phyloP scores from a whole-genome alignment of 1,284 basidiomycete species.

The Athelia sp. region DNA sequence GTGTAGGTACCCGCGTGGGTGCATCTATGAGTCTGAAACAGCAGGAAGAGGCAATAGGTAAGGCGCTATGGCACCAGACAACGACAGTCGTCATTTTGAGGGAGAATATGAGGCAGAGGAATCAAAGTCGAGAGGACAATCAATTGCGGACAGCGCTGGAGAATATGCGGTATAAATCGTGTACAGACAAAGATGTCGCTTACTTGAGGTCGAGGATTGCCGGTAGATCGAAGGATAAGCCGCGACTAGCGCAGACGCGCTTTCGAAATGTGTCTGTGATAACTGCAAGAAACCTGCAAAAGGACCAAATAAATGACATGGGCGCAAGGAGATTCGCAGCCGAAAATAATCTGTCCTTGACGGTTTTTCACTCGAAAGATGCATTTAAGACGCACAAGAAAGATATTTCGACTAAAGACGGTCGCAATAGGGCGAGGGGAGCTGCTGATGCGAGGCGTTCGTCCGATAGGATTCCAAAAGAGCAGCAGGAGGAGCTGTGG shows the following conservation, averaged over 20 bases:
- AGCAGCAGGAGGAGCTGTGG: constrained; percentile 24
- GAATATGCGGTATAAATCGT: constrained; percentile 14
- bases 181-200: constrained; percentile 11
- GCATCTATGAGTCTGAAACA: constrained; percentile 1
- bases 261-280: constrained; percentile 14
- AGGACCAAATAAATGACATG: constrained; percentile 11
- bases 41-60: constrained; percentile 22
- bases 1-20: constrained; percentile 6
- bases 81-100: constrained; percentile 26
- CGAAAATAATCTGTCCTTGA: constrained; percentile 10
- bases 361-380: constrained; percentile 26
- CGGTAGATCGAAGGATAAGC: neutral
- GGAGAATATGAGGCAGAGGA: constrained; percentile 29
- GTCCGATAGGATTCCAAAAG: neutral
- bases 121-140: constrained; percentile 2
- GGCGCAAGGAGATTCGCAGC: constrained; percentile 7
- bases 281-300: constrained; percentile 8
- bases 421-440: neutral
- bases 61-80: constrained; percentile 26
- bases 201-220: constrained; percentile 8
- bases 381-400: constrained; percentile 1
- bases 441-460: neutral
- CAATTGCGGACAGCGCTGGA: constrained; percentile 8
- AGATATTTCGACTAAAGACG: neutral
- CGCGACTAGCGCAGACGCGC: neutral